Conservation (phyloP, 139 green algal species). For the Chlorella sorokiniana region DNA sequence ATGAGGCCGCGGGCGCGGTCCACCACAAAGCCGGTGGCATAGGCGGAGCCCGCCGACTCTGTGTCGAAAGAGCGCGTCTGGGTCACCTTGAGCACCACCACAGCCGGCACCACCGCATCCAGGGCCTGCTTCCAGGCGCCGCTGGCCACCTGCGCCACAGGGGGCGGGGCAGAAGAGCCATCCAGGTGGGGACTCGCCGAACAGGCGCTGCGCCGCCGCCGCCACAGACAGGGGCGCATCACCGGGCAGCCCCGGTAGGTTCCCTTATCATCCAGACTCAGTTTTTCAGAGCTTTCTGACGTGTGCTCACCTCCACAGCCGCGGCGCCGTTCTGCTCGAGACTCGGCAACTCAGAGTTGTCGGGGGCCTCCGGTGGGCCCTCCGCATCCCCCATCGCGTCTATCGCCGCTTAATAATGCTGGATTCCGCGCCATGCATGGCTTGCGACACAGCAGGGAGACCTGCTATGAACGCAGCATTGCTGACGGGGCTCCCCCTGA, state of each 20-base stretch:
- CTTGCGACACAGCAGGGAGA: no score
- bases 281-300: not conserved
- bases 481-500: no score
- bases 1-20: constrained; percentile 84
- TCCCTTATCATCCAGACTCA: no score
- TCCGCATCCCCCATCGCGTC: no score
- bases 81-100: constrained; percentile 73
- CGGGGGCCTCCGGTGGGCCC: no score
- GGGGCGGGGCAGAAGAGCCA: not conserved
- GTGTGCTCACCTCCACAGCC: not conserved
- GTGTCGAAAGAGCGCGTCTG: constrained; percentile 85
- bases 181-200: no score
- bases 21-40: constrained; percentile 91
- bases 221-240: not conserved
- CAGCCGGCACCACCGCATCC: constrained; percentile 62
- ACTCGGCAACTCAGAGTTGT: no score
- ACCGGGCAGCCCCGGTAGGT: not conserved
- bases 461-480: no score
- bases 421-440: no score
- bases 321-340: not conserved
- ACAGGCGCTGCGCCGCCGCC: not conserved
- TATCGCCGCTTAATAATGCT: no score
- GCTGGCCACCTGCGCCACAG: not conserved
- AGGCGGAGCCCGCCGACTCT: constrained; percentile 70
- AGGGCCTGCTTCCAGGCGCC: constrained; percentile 58